Conservation (phyloP, 2,329 filamentous ascomycete species). For the Alternaria infectoria region DNA sequence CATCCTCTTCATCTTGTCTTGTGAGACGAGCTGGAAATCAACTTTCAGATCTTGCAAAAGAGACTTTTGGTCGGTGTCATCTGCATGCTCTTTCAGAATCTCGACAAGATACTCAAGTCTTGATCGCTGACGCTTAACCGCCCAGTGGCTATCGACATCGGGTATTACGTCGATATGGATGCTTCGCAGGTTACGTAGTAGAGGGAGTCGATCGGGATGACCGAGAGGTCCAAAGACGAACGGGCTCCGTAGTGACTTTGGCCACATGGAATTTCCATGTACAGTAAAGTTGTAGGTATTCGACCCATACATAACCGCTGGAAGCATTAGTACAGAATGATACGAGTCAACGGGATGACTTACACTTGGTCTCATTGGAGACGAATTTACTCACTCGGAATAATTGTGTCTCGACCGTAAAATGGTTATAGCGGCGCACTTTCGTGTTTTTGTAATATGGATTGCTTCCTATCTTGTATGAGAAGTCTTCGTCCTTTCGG, state of each 20-base stretch:
- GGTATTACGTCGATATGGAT: constrained; percentile 16
- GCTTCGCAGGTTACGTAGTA: constrained; percentile 26
- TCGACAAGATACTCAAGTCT: constrained; percentile 29
- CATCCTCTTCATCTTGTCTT: neutral
- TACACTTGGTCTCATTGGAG: constrained; percentile 24
- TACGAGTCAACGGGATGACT: neutral
- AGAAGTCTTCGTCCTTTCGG: neutral
- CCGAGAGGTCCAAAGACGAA: constrained; percentile 27
- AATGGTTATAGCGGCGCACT: neutral
- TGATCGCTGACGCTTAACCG: constrained; percentile 19
- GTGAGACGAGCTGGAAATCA: neutral
- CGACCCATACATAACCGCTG: constrained; percentile 26
- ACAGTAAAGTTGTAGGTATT: constrained; percentile 29
- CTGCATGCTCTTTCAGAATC: constrained; percentile 25
- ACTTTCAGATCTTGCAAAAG: constrained; percentile 21
- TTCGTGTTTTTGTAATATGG: neutral
- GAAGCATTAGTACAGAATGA: neutral
- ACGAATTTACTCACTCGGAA: constrained; percentile 25
- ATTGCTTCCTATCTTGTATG: neutral
- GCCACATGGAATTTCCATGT: constrained; percentile 4
- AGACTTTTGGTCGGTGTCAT: constrained; percentile 21
- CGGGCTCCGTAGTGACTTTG: constrained; percentile 19
- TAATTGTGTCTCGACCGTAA: constrained; percentile 7
- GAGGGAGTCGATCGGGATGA: constrained; percentile 4
- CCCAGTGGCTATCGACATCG: constrained; percentile 12